Base-by-base conservation (phyloP, 257 asterid genomes). In the Nemophila menziesii region DNA sequence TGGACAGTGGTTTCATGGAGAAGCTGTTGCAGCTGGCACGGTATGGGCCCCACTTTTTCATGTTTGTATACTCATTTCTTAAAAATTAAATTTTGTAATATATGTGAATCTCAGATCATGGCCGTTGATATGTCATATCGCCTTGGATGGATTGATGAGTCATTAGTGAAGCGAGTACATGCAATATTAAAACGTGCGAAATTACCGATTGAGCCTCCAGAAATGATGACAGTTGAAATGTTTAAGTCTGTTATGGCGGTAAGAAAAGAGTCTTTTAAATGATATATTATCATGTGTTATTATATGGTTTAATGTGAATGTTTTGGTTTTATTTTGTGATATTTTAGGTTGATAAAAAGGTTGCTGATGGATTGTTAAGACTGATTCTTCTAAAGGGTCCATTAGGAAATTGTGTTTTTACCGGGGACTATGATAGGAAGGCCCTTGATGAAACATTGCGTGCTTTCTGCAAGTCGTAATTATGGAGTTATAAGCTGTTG, bases 1-100 rank as follows among this genome's bases (percentile, higher is more conserved):
- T 24, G 99, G 99, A 48, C 75, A 77, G 55, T 90, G 99, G 99
- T 75, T 90, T 41, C 99, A 90, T 23, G 99, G 99, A 45, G 99
- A 90, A 66, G 99, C 99, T 43, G 96, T 90, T 46, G 93, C 99
- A 18, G 94, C 96, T 52, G 99, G 96, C 67, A 90, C 53, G 73
- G 99, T 89, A 72, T 26, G 17, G 9, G 17, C 22, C 15, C 13
- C 21, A 16, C 7, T 20, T 41, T 26, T 20, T 13, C 14, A 33
- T 21, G 22, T 27, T 53, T 44, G n/a, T 17, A 39, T n/a, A 33
- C 15, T 11, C 20, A 14, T 8, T 14, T 46, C 50, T 24, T 18
- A 52, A 36, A 64, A 46, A 36, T 16, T 57, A 36, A 69, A 49
- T 39, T 16, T 20, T 44, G 52, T 10, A 15, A 12, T 13, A n/a